Evolutionary conservation across 305 asterid species (phyloP).

Genomic region (Andrographis paniculata): DNA sequence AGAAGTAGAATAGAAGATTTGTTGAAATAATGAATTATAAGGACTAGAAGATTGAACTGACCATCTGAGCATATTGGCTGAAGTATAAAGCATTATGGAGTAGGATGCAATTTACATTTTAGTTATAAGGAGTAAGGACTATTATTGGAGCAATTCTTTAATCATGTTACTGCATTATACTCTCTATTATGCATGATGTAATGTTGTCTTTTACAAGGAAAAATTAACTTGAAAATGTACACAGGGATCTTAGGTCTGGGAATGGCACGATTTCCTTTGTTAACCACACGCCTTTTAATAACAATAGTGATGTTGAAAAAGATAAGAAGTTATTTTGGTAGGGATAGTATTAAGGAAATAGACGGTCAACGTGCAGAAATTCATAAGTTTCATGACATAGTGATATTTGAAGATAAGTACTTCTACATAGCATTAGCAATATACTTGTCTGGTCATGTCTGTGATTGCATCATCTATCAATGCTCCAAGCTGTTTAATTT

Average conservation of each 20-base stretch:
- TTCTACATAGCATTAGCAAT: not conserved
- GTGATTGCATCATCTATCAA: slow-evolving; percentile 2
- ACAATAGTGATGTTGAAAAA: too few relatives aligned
- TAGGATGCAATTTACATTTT: too few relatives aligned
- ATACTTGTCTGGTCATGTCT: slow-evolving; percentile 14
- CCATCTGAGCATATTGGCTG: too few relatives aligned
- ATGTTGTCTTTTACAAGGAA: not conserved
- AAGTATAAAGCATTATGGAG: too few relatives aligned
- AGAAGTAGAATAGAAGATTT: not conserved
- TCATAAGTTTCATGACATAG: not conserved
- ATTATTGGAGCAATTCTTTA: too few relatives aligned
- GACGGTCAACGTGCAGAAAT: too few relatives aligned
- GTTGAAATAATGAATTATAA: not conserved
- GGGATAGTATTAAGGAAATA: too few relatives aligned
- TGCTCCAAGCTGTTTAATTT: slow-evolving; percentile 10
- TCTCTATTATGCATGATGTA: not conserved
- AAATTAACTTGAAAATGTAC: not conserved
- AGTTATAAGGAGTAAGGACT: too few relatives aligned
- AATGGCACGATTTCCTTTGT: not conserved
- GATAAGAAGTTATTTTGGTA: too few relatives aligned
- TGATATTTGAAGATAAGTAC: slow-evolving; percentile 1
- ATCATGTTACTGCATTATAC: too few relatives aligned
- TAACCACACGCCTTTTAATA: too few relatives aligned
- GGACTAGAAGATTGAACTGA: not conserved
- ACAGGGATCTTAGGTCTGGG: not conserved